Evolutionary conservation across 345 rosid genomes (phyloP).

Genomic region (Aquilaria malaccensis): DNA sequence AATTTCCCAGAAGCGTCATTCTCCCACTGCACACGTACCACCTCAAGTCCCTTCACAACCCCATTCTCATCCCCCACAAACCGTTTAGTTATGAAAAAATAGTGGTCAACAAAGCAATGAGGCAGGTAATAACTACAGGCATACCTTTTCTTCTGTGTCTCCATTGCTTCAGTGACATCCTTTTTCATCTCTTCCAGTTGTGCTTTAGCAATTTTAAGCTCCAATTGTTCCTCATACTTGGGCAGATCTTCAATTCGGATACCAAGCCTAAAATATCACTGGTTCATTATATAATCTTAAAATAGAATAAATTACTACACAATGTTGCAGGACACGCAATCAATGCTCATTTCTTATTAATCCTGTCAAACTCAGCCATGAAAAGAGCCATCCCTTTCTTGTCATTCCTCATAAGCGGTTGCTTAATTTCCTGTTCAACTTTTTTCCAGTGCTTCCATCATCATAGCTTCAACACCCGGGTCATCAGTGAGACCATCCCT

Average conservation of each 20-base stretch:
- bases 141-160: slow-evolving; percentile 87
- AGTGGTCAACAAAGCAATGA: neutral
- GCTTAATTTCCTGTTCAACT: slow-evolving; percentile 83
- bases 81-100: neutral
- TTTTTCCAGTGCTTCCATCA: slow-evolving; percentile 95
- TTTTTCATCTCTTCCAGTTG: slow-evolving; percentile 87
- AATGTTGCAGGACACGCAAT: neutral
- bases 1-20: slow-evolving; percentile 63
- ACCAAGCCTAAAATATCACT: slow-evolving; percentile 55
- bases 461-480: slow-evolving; percentile 88
- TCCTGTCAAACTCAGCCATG: slow-evolving; percentile 80
- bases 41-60: slow-evolving; percentile 72
- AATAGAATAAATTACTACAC: neutral
- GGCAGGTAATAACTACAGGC: neutral
- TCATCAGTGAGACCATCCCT: slow-evolving; percentile 86
- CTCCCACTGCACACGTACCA: slow-evolving; percentile 73
- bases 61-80: slow-evolving; percentile 19
- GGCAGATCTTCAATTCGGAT: slow-evolving; percentile 81
- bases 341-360: slow-evolving; percentile 69
- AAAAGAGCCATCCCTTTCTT: slow-evolving; percentile 90
- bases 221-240: slow-evolving; percentile 77
- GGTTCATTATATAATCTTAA: slow-evolving; percentile 3
- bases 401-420: slow-evolving; percentile 89
- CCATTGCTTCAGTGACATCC: slow-evolving; percentile 91
- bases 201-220: slow-evolving; percentile 76